These are phyloP conservation scores for Xylaria acuta DNA, from an alignment of 495 filamentous ascomycete genomes.

Conservation along the genomic window DNA sequence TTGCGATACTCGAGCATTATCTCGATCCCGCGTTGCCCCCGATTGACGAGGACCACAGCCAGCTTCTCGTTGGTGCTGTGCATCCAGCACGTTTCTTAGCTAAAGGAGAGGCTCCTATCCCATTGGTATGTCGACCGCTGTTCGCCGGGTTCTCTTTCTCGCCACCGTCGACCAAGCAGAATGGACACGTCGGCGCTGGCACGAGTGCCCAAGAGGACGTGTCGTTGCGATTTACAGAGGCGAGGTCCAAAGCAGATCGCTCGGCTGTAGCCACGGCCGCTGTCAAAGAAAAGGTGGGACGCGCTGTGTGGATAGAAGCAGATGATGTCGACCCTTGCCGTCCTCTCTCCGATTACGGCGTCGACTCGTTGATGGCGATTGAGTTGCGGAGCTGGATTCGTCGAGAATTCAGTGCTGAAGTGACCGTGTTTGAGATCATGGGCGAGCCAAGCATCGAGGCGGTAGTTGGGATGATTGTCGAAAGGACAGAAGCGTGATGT, in stretches of 20 bases:
- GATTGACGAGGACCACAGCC: background rate
- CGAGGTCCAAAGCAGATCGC: background rate
- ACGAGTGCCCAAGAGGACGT: background rate
- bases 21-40: background rate
- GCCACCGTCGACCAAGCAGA: background rate
- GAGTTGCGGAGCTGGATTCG: conserved; percentile 1
- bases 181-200: background rate
- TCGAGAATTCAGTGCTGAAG: background rate
- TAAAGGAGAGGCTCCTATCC: background rate
- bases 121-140: background rate
- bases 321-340: background rate
- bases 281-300: background rate
- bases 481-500: no score
- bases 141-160: background rate
- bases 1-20: background rate
- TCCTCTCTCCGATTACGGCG: background rate
- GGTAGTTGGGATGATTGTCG: background rate
- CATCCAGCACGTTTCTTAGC: background rate
- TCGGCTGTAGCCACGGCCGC: background rate
- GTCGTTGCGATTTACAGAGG: background rate
- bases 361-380: background rate
- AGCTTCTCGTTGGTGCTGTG: background rate
- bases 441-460: background rate
- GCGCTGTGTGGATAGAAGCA: background rate
- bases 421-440: background rate